phyloP scores from a whole-genome alignment of 345 rosid genomes.

The Abelmoschus esculentus region DNA sequence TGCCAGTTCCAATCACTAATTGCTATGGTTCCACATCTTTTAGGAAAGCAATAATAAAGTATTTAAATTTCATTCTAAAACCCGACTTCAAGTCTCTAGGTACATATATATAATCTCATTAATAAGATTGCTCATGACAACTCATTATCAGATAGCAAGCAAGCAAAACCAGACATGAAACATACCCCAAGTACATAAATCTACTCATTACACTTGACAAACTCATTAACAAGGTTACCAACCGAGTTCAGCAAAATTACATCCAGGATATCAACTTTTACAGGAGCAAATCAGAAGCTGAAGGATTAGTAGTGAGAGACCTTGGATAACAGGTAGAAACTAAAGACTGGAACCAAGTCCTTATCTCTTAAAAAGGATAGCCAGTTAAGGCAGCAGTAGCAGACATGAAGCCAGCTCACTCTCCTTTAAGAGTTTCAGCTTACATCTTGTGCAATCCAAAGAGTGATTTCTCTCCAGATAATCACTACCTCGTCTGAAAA shows the following conservation, averaged over 20 bases:
- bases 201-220: neutral
- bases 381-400: conserved; percentile 45
- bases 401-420: conserved; percentile 50
- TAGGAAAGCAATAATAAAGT: neutral
- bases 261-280: neutral
- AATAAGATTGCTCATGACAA: neutral
- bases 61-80: neutral
- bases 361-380: conserved; percentile 41
- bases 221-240: neutral
- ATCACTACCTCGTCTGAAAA: conserved; percentile 40
- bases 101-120: neutral
- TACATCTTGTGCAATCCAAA: conserved; percentile 37
- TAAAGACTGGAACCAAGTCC: conserved; percentile 42
- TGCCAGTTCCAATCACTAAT: neutral
- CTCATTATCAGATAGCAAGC: neutral
- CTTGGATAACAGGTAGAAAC: conserved; percentile 55
- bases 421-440: conserved; percentile 30
- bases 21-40: neutral
- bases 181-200: neutral
- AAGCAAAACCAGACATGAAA: neutral
- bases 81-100: neutral
- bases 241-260: neutral
- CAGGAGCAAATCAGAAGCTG: neutral
- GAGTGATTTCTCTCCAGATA: conserved; percentile 34
- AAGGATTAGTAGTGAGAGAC: conserved; percentile 29